Percentiles rank a stretch among this genome's conserved stretches.
Evolutionary conservation across 2,329 filamentous ascomycete species (phyloP).

Genomic region (Cladophialophora psammophila): DNA sequence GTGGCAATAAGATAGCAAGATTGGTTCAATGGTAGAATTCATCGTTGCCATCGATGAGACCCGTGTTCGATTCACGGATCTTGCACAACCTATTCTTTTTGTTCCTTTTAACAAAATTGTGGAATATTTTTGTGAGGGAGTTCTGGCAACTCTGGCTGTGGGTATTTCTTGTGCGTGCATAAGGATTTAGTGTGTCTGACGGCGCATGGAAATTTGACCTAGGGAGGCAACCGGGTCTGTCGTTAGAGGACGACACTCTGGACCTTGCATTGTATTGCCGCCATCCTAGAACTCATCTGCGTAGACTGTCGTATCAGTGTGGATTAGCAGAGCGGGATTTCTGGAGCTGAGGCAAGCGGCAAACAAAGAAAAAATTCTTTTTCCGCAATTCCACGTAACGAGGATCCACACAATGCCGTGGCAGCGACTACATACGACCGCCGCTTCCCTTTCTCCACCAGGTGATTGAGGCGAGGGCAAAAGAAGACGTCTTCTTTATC

Average conservation of each 20-base stretch:
- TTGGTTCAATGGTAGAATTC: conserved; percentile 58
- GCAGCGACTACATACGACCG: not conserved
- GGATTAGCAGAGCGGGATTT: no score
- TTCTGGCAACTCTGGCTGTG: not conserved
- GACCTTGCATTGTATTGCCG: no score
- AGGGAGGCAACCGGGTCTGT: no score
- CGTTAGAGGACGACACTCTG: no score
- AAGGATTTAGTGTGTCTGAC: not conserved
- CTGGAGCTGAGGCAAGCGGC: no score
- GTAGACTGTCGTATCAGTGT: no score
- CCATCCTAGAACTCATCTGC: no score
- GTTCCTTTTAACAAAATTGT: not conserved
- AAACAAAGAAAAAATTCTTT: not conserved
- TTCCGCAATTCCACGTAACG: not conserved
- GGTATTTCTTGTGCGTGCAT: not conserved
- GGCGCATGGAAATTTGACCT: no score
- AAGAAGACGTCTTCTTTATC: not conserved
- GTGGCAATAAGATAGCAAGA: not conserved
- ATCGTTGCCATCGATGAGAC: conserved; percentile 63
- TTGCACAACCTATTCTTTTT: conserved; percentile 42
- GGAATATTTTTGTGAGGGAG: not conserved
- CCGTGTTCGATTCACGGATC: conserved; percentile 57
- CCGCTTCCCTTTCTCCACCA: not conserved
- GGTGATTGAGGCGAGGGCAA: not conserved
- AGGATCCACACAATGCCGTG: not conserved